A percentile compares a stretch with the other conserved stretches of the same genome.
Conservation (phyloP, 1,139 yeast genomes). For the Diutina rugosa region DNA sequence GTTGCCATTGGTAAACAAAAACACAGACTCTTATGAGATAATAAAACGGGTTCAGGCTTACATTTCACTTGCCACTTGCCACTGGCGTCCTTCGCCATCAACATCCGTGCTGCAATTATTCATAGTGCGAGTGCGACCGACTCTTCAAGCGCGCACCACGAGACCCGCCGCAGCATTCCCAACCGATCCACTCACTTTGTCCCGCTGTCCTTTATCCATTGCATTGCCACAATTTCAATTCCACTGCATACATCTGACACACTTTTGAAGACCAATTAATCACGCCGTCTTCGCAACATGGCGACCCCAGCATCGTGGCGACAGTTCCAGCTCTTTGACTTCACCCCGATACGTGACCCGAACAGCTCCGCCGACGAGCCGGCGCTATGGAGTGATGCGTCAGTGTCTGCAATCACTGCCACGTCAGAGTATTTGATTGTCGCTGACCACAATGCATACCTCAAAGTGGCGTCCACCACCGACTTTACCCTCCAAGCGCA, state of each 20-base stretch:
- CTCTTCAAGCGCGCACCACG: too few relatives aligned
- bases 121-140: too few relatives aligned
- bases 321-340: slow-evolving; percentile 80
- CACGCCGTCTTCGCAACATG: slow-evolving; percentile 3
- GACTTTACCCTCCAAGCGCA: slow-evolving; percentile 31
- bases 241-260: neutral
- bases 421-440: slow-evolving; percentile 41
- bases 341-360: slow-evolving; percentile 78
- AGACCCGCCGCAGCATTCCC: too few relatives aligned
- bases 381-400: slow-evolving; percentile 71
- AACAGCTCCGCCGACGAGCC: slow-evolving; percentile 40
- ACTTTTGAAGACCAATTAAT: neutral
- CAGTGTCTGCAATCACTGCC: slow-evolving; percentile 48
- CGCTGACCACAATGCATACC: slow-evolving; percentile 40
- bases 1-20: too few relatives aligned
- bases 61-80: too few relatives aligned
- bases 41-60: too few relatives aligned
- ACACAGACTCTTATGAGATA: too few relatives aligned
- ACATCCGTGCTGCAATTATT: too few relatives aligned
- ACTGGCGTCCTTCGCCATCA: too few relatives aligned
- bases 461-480: slow-evolving; percentile 42
- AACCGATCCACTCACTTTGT: too few relatives aligned
- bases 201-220: too few relatives aligned
- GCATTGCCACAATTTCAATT: neutral
- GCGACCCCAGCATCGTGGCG: slow-evolving; percentile 52